Percentiles rank a stretch among this genome's conserved stretches.
Evolutionary conservation across 2,329 filamentous ascomycete species (phyloP).

Genomic region (Furcasterigmium furcatum): DNA sequence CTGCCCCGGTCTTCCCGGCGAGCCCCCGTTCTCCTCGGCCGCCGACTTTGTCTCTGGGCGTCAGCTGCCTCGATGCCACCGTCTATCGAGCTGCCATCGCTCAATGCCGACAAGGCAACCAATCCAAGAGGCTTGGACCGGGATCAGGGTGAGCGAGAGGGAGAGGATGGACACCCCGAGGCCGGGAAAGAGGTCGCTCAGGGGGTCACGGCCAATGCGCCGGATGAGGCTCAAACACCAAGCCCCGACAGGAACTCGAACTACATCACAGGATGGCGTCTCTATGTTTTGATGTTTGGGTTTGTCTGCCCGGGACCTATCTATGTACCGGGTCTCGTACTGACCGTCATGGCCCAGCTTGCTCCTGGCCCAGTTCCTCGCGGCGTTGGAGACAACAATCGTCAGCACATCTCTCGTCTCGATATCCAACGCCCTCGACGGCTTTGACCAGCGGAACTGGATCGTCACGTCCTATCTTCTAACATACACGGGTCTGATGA

Average conservation of each 20-base stretch:
- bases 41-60: too few relatives aligned
- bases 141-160: too few relatives aligned
- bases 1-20: too few relatives aligned
- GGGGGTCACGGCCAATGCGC: neutral
- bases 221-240: neutral
- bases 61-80: too few relatives aligned
- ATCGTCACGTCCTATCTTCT: constrained; percentile 45
- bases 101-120: too few relatives aligned
- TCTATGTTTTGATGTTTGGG: constrained; percentile 4
- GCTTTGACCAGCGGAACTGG: constrained; percentile 35
- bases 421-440: constrained; percentile 33
- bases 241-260: neutral
- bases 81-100: too few relatives aligned
- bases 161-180: too few relatives aligned
- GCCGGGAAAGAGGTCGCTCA: too few relatives aligned
- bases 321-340: neutral
- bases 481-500: constrained; percentile 39
- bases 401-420: constrained; percentile 47
- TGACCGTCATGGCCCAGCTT: neutral
- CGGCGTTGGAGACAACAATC: constrained; percentile 45
- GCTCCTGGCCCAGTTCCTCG: constrained; percentile 30
- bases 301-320: neutral
- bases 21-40: too few relatives aligned
- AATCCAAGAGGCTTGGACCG: too few relatives aligned
- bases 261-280: constrained; percentile 4